Conservation (phyloP, 225 moss, liverwort and hornwort genomes). For the Bryum argenteum region DNA sequence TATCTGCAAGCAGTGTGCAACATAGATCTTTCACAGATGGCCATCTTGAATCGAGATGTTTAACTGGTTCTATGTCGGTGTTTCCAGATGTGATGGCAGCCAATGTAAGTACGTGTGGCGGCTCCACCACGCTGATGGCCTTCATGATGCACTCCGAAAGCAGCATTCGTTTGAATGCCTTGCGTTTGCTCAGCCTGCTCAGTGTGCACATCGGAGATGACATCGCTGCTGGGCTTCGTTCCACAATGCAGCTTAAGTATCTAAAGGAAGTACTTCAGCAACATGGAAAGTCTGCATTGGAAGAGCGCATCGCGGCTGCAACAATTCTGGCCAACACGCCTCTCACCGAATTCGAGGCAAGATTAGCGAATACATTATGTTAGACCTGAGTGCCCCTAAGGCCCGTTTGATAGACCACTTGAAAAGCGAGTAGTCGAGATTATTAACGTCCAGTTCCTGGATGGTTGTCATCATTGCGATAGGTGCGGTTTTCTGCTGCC, state of each 20-base stretch:
- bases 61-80: background rate
- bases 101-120: constrained; percentile 47
- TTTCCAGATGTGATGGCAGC: constrained; percentile 48
- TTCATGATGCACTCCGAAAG: constrained; percentile 47
- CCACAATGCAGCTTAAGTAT: constrained; percentile 48
- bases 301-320: constrained; percentile 60
- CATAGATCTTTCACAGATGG: background rate
- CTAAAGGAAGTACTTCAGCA: constrained; percentile 52
- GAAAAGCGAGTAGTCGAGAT: no score
- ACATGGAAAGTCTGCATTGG: constrained; percentile 38
- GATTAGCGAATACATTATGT: background rate
- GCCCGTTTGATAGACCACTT: no score
- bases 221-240: constrained; percentile 53
- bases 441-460: no score
- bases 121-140: constrained; percentile 43
- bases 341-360: constrained; percentile 61
- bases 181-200: constrained; percentile 55
- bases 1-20: background rate
- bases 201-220: constrained; percentile 57
- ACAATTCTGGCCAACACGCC: constrained; percentile 59
- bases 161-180: constrained; percentile 41
- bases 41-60: background rate
- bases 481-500: background rate
- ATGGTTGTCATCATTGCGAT: no score
- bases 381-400: background rate